Base-by-base conservation (phyloP, 805 yeast species). In the Saccharomycopsis javanensis region DNA sequence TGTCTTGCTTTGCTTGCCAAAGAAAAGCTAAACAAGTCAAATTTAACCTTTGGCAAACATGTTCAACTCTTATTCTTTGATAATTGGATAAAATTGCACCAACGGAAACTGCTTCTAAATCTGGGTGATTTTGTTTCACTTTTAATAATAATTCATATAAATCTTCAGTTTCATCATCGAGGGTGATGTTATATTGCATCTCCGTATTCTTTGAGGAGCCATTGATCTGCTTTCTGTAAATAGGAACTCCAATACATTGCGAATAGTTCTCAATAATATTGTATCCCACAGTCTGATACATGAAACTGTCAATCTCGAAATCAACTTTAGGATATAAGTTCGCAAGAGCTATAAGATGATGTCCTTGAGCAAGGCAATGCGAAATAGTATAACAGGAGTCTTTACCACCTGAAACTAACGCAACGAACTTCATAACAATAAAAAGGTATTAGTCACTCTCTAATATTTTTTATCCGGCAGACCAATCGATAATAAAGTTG, bases 231-330 rank as follows among this genome's bases (percentile, higher is more conserved):
- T 78, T 80, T 54, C 96, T 72, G 65, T 84, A 89, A 67, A 94
- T 71, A 0, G 99, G 98, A 0, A 86, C 81, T 6, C 82, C 91
- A 46, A 87, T 72, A 65, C 96, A 87, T 59, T 83, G 76, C 2
- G 79, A 72, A 65, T 91, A 88, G 55, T 73, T 69, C 0, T 79
- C 76, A 1, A 94, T 75, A 2, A 86, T 80, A 61, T 86, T 88
- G 68, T 87, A 94, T 0, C 99, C 99, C 6, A 94, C 98, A 0
- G 99, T 94, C 70, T 94, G 99, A 69, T 88, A 94, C 99, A 94
- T 94, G 67, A 85, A 92, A 55, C 96, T 88, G 68, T 94, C 97
- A 55, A 94, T 72, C 68, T 94, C 99, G 59, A 66, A 20, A 64
- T 56, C 18, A 61, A 71, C 71, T 23, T 55, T 8, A 0, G 97